Conservation (phyloP, 1,139 yeast species). For the Geotrichum citri-aurantii region DNA sequence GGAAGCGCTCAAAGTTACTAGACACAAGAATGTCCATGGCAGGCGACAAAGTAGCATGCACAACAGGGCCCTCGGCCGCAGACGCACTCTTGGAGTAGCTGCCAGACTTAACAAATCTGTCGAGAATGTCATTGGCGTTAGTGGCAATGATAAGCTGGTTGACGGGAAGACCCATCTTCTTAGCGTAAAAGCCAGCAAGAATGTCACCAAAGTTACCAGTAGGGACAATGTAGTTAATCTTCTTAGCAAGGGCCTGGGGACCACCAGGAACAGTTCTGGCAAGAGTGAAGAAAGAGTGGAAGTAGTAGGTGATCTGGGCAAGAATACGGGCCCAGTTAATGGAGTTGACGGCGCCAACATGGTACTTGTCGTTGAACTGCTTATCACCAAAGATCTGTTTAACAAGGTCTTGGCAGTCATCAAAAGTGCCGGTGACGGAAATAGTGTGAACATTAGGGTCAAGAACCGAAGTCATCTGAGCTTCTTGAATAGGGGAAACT, state of each 20-base stretch:
- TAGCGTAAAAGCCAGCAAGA: conserved; percentile 92
- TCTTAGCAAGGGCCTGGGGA: conserved; percentile 27
- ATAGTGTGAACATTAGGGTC: conserved; percentile 91
- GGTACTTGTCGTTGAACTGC: conserved; percentile 81
- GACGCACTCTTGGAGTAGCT: conserved; percentile 52
- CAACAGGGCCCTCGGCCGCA: conserved; percentile 50
- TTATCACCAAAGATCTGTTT: conserved; percentile 87
- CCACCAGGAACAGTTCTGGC: conserved; percentile 35
- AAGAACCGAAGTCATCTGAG: conserved; percentile 97
- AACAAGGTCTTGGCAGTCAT: conserved; percentile 96
- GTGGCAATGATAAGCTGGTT: conserved; percentile 88
- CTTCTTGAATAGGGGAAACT: conserved; percentile 95
- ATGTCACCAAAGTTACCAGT: conserved; percentile 98
- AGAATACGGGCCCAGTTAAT: conserved; percentile 98
- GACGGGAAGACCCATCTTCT: conserved; percentile 90
- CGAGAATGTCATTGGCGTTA: conserved; percentile 87
- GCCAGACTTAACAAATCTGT: conserved; percentile 85
- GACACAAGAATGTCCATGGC: conserved; percentile 98
- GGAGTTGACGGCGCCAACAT: conserved; percentile 95
- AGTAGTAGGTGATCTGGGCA: conserved; percentile 96
- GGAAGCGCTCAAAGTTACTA: conserved; percentile 89
- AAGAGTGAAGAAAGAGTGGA: conserved; percentile 81
- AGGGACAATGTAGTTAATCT: conserved; percentile 83
- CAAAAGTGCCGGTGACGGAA: conserved; percentile 93
- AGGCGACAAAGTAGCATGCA: conserved; percentile 87